phyloP scores from a whole-genome alignment of 371 early-diverging fungal species.

The Synchytrium microbalum region DNA sequence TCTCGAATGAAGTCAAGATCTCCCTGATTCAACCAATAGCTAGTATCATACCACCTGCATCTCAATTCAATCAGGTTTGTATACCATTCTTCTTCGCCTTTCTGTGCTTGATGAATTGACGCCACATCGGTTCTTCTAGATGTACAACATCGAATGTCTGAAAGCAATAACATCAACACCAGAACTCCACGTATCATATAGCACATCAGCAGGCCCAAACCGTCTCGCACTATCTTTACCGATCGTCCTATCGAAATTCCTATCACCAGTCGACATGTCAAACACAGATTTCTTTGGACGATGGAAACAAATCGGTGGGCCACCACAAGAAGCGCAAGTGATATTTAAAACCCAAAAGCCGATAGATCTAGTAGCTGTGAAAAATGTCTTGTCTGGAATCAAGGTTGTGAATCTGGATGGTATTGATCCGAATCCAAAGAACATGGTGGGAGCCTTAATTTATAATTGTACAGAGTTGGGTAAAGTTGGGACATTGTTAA shows the following conservation, averaged over 20 bases:
- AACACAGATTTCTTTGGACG: constrained; percentile 81
- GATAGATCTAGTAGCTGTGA: constrained; percentile 24
- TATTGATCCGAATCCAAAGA: constrained; percentile 83
- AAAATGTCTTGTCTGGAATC: constrained; percentile 49
- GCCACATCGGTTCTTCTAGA: constrained; percentile 26
- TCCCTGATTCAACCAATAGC: constrained; percentile 40
- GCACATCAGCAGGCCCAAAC: constrained; percentile 33
- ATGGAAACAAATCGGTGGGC: constrained; percentile 89
- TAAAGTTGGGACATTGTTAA: constrained; percentile 82
- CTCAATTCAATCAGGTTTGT: constrained; percentile 70
- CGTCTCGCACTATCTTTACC: constrained; percentile 56
- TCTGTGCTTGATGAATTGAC: neutral
- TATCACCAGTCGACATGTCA: constrained; percentile 70
- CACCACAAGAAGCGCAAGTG: constrained; percentile 67
- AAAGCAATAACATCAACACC: constrained; percentile 41
- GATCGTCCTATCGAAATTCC: constrained; percentile 71
- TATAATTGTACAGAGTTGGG: constrained; percentile 65
- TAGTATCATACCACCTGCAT: constrained; percentile 46
- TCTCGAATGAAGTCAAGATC: constrained; percentile 33
- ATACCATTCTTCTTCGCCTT: neutral
- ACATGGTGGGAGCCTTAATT: constrained; percentile 84
- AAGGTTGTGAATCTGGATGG: constrained; percentile 65
- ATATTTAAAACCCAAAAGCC: constrained; percentile 50
- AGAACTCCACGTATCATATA: neutral
- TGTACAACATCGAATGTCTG: constrained; percentile 60